Percentiles rank a stretch among this genome's conserved stretches.
Evolutionary conservation across 1,284 basidiomycete species (phyloP).

Genomic region (Ceratobasidium sp.): DNA sequence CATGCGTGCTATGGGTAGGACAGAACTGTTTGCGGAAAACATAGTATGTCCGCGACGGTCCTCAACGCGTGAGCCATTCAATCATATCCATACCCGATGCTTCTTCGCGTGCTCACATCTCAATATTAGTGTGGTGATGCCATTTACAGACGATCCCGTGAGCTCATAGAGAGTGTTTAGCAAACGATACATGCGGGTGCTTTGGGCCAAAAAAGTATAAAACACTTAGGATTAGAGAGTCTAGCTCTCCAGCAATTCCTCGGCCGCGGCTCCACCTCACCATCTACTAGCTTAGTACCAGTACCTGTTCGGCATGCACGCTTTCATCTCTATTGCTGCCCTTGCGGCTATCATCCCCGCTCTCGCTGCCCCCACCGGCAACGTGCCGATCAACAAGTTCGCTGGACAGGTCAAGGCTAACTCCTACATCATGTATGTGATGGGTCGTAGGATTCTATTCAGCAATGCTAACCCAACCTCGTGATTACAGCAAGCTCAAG

Average conservation of each 20-base stretch:
- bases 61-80: conserved; percentile 12
- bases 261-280: not conserved
- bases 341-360: too few species aligned
- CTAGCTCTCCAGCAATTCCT: not conserved
- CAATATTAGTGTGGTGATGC: not conserved
- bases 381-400: too few species aligned
- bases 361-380: too few species aligned
- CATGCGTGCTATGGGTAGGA: too few species aligned
- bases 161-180: not conserved
- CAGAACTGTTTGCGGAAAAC: too few species aligned
- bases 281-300: not conserved
- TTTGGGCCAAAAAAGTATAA: not conserved
- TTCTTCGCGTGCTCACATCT: conserved; percentile 20
- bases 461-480: not conserved
- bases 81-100: not conserved
- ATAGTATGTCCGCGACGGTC: conserved; percentile 11
- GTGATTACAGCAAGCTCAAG: conserved; percentile 37
- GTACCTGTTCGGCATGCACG: conserved; percentile 18
- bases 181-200: not conserved
- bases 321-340: not conserved
- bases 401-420: not conserved
- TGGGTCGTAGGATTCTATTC: too few species aligned
- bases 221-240: not conserved
- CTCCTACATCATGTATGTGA: conserved; percentile 45
- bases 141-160: not conserved